Base-by-base conservation (phyloP, 345 rosid genomes). In the Raphanus raphanistrum region DNA sequence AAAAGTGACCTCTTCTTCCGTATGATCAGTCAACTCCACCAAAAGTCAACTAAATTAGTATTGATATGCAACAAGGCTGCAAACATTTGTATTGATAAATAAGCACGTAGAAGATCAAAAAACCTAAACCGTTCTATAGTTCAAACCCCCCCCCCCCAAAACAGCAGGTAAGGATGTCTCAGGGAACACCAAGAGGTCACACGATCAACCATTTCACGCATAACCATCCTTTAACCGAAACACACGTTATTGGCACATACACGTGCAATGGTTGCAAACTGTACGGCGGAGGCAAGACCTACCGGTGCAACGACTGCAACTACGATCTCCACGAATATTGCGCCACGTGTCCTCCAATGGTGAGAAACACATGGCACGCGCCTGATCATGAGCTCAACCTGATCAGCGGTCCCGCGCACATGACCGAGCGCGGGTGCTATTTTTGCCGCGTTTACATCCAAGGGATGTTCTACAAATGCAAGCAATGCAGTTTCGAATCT, bases 251-350 rank as follows among this genome's bases (percentile, higher is more conserved):
- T 17, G 21, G 27, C 25, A 70, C 75, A 45, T 85, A 69, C 80
- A 27, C 68, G 36, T 84, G 88, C 57, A 5, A 66, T 50, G 85
- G 84, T 12, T 84, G 88, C 83, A 72, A 75, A 48, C 25, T 71
- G 15, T 41, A 1, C 13, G 88, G 88, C 4, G 0, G 5, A 0
- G 63, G 84, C 52, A 50, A 21, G 21, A 66, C 71, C 15, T 82
- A 78, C 66, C 74, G 79, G 41, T 85, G 87, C 82, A 28, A 32
- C 11, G 28, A 4, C 35, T 85, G 85, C 66, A 13, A 80, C 70
- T 80, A 73, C 28, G 74, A 83, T 43, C 85, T 85, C 67, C 88
- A 84, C 55, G 83, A 82, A 48, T 77, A 67, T 76, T 87, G 87
- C 29, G 79, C 82, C 70, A 79, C 72, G 3, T 81, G 81, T 70